Base-by-base conservation (phyloP, 2,329 filamentous ascomycete genomes). In the Thermoascus crustaceus region DNA sequence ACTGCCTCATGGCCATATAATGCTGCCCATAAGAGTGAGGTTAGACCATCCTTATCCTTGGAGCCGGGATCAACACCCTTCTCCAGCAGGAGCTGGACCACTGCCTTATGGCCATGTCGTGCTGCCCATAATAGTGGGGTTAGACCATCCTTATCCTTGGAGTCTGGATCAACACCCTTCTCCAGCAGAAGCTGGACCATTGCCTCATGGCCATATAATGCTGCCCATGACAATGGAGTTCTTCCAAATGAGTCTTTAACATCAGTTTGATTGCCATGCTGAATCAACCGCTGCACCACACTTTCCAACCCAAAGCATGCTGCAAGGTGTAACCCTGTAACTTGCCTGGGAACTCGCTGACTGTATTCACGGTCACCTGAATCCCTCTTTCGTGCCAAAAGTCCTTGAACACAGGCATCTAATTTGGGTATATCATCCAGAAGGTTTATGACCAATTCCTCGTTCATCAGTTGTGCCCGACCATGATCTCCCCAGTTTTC, bases 281-380 rank as follows among this genome's bases (percentile, higher is more conserved):
- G n/a, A n/a, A n/a, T n/a, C n/a, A n/a, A n/a, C n/a, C n/a, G n/a
- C n/a, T n/a, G n/a, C n/a, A n/a, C n/a, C n/a, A n/a, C n/a, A 17
- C 24, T 9, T 22, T 33, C 11, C 16, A 50, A 17, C 16, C 50
- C 49, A 34, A 53, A 53, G 21, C 40, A 47, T 44, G 45, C 46
- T 13, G 44, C 45, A 26, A 54, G 30, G 23, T 54, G 49, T 24
- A 51, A 7, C 16, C 46, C 44, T 23, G 35, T 47, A 22, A 45
- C 40, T 20, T 42, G 11, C 32, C 17, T 41, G 31, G 46, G 42
- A 17, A 43, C 17, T n/a, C n/a, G n/a, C n/a, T n/a, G n/a, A n/a
- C n/a, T n/a, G 21, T 6, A 23, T 23, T 23, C 10, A 23, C 21
- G 6, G 21, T 23, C 6, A 10, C 10, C 10, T 10, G 21, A 23